Conservation (phyloP, 495 filamentous ascomycete species). For the Neurospora sp. region DNA sequence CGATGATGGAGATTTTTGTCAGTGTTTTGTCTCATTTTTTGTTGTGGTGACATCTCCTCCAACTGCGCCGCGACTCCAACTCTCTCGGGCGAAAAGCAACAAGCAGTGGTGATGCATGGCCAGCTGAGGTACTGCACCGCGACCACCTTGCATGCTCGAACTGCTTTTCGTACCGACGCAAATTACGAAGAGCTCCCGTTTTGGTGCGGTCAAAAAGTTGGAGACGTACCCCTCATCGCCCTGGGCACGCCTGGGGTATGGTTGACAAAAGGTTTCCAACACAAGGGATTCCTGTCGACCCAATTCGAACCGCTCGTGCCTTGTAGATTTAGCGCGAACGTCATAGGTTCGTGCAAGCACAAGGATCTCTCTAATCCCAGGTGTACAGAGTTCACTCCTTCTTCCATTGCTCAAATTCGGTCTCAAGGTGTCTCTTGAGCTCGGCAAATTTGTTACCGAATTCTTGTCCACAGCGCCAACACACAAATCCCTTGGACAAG, state of each 20-base stretch:
- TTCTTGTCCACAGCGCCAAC: constrained; percentile 73
- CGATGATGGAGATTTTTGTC: background rate
- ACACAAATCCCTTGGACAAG: constrained; percentile 52
- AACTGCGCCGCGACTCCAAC: background rate
- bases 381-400: constrained; percentile 33
- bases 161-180: background rate
- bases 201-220: background rate
- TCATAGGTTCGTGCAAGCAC: background rate
- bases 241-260: background rate
- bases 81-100: background rate
- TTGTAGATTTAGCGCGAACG: background rate
- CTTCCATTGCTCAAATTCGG: constrained; percentile 79
- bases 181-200: background rate
- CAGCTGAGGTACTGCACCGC: background rate
- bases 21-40: background rate
- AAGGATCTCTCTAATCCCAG: background rate
- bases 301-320: background rate
- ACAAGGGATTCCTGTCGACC: background rate
- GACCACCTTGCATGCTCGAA: background rate
- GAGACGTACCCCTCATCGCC: background rate
- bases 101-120: background rate
- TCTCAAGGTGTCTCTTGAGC: constrained; percentile 70
- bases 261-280: background rate
- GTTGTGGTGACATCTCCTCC: background rate
- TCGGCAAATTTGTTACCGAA: constrained; percentile 63